Evolutionary conservation across 768 basidiomycete genomes (phyloP).

Genomic region (Boletus fagicola): DNA sequence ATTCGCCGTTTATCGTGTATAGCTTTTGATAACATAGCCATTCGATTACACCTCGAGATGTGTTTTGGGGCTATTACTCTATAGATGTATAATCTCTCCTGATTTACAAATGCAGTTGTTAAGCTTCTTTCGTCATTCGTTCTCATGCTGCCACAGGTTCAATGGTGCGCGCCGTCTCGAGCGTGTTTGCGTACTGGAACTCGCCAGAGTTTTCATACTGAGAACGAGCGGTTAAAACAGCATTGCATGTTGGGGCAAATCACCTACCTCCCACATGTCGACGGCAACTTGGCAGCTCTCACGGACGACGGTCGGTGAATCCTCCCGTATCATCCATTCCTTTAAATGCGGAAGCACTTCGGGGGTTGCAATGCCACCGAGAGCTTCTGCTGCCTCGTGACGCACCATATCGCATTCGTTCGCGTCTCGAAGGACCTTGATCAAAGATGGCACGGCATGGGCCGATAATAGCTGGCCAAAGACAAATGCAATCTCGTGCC

Average conservation of each 20-base stretch:
- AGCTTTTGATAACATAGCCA: not conserved
- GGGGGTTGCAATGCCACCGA: constrained; percentile 94
- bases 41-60: not conserved
- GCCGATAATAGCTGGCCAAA: constrained; percentile 93
- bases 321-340: constrained; percentile 77
- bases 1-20: not conserved
- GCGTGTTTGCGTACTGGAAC: constrained; percentile 72
- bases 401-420: constrained; percentile 94
- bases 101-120: not conserved
- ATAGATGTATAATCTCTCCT: not conserved
- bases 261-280: constrained; percentile 91
- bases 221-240: not conserved
- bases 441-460: constrained; percentile 81
- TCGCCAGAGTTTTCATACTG: constrained; percentile 80
- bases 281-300: constrained; percentile 97
- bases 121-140: not conserved
- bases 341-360: constrained; percentile 85
- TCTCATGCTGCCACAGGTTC: constrained; percentile 19
- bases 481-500: constrained; percentile 98
- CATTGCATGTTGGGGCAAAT: not conserved
- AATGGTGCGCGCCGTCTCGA: constrained; percentile 26
- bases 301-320: constrained; percentile 84
- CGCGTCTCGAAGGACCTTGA: constrained; percentile 69
- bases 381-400: constrained; percentile 97
- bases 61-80: not conserved